These are phyloP conservation scores for Drechslerella stenobrocha DNA, from an alignment of 2,329 filamentous ascomycete species.

Conservation along the genomic window DNA sequence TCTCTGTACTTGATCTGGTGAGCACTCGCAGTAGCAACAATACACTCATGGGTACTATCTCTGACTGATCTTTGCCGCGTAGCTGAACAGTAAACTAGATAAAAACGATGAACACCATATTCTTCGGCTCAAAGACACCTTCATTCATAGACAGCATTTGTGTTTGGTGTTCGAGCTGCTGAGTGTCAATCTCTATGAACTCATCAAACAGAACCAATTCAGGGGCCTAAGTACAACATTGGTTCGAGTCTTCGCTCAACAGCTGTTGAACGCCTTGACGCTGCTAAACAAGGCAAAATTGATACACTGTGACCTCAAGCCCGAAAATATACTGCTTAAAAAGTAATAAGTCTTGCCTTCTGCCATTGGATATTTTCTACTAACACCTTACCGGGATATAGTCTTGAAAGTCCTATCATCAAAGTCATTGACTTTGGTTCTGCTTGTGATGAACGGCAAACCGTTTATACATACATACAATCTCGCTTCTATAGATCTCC, in stretches of 20 bases:
- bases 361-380: conserved; percentile 5
- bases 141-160: conserved; percentile 95
- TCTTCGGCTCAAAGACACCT: conserved; percentile 91
- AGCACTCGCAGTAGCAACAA: conserved; percentile 54
- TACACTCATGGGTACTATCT: not conserved
- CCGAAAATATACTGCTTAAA: conserved; percentile 95
- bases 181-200: conserved; percentile 95
- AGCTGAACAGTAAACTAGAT: conserved; percentile 97
- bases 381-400: conserved; percentile 53
- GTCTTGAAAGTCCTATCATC: conserved; percentile 95
- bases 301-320: conserved; percentile 97
- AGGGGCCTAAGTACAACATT: conserved; percentile 93
- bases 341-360: conserved; percentile 62
- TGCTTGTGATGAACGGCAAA: conserved; percentile 95
- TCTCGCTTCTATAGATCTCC: conserved; percentile 97
- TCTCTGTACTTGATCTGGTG: conserved; percentile 93
- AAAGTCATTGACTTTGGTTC: conserved; percentile 99
- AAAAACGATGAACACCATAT: conserved; percentile 99
- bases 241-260: conserved; percentile 95
- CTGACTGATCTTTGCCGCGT: conserved; percentile 51
- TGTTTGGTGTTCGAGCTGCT: conserved; percentile 95
- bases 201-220: conserved; percentile 99
- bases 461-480: conserved; percentile 98
- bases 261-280: conserved; percentile 87
- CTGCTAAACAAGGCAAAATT: conserved; percentile 92